A percentile compares a stretch with the other conserved stretches of the same genome.
These are phyloP conservation scores for Lenzites betulinus DNA, from an alignment of 768 basidiomycete species.

Conservation along the genomic window DNA sequence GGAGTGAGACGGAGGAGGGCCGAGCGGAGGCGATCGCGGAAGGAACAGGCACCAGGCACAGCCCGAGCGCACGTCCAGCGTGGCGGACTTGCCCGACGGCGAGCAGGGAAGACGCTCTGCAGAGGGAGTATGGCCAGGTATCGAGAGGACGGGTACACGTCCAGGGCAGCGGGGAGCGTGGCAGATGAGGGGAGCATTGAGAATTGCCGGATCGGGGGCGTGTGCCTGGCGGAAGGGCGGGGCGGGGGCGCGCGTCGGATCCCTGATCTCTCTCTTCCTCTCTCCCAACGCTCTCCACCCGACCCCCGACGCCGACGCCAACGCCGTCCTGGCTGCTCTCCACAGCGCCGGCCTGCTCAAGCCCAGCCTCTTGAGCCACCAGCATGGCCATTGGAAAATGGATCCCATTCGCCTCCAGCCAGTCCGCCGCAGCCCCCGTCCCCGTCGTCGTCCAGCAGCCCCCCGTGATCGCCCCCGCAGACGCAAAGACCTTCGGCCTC, in stretches of 20 bases:
- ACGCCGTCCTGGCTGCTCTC: slow-evolving; percentile 4
- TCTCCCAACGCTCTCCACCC: neutral
- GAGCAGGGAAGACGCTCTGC: neutral
- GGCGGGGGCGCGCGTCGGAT: neutral
- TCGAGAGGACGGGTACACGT: neutral
- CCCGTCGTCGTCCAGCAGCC: slow-evolving; percentile 23
- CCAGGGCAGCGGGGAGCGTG: neutral
- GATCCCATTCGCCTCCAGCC: slow-evolving; percentile 30
- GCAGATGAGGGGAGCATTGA: neutral
- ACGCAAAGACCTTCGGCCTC: slow-evolving; percentile 90
- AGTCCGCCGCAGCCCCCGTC: slow-evolving; percentile 18
- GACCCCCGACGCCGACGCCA: neutral
- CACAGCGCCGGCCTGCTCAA: neutral
- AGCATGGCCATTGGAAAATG: slow-evolving; percentile 32
- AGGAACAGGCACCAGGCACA: slow-evolving; percentile 8
- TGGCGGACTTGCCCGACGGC: no score
- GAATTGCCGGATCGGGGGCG: neutral
- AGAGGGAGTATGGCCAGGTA: neutral
- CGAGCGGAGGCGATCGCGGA: neutral
- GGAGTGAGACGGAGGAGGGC: neutral
- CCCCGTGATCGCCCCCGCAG: slow-evolving; percentile 50
- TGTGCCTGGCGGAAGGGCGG: slow-evolving; percentile 5
- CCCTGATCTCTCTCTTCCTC: neutral
- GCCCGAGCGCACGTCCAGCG: no score
- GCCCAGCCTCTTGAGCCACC: slow-evolving; percentile 7